phyloP scores from a whole-genome alignment of 2,329 filamentous ascomycete genomes.

The Colletotrichum limetticola region DNA sequence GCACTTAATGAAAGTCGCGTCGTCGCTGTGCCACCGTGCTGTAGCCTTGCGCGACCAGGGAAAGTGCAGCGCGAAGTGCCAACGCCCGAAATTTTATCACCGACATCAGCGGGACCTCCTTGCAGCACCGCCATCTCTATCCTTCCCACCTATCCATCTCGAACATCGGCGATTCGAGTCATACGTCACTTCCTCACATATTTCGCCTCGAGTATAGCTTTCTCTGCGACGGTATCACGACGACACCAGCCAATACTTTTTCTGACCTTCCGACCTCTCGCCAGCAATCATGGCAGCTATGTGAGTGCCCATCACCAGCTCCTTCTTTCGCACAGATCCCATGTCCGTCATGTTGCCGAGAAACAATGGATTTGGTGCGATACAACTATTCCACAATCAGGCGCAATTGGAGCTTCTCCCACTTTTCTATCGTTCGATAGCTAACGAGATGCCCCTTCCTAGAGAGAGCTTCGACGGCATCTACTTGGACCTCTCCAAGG shows the following conservation, averaged over 20 bases:
- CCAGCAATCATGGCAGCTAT: conserved; percentile 33
- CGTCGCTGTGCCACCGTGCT: conserved; percentile 30
- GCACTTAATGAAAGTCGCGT: conserved; percentile 35
- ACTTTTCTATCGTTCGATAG: background rate
- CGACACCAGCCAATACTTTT: background rate
- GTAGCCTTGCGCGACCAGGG: conserved; percentile 32
- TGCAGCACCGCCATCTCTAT: conserved; percentile 9
- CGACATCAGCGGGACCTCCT: conserved; percentile 6
- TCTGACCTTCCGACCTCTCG: conserved; percentile 1
- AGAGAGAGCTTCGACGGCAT: conserved; percentile 97
- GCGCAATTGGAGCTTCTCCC: background rate
- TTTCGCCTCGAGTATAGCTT: background rate
- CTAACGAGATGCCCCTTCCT: conserved; percentile 26
- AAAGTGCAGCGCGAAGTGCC: conserved; percentile 21
- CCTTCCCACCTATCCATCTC: background rate
- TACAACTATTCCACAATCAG: conserved; percentile 36
- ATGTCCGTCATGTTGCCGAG: background rate
- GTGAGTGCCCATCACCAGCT: conserved; percentile 17
- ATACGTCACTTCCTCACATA: background rate
- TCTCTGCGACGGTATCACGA: background rate
- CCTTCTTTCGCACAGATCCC: background rate
- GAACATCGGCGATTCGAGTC: background rate
- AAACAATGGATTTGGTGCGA: conserved; percentile 9
- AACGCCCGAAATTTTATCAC: conserved; percentile 32
- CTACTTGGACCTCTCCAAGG: conserved; percentile 93